A percentile compares a stretch with the other conserved stretches of the same genome.
Conservation (phyloP, 176 grass and related monocot species). For the Coix lacrymajobi region DNA sequence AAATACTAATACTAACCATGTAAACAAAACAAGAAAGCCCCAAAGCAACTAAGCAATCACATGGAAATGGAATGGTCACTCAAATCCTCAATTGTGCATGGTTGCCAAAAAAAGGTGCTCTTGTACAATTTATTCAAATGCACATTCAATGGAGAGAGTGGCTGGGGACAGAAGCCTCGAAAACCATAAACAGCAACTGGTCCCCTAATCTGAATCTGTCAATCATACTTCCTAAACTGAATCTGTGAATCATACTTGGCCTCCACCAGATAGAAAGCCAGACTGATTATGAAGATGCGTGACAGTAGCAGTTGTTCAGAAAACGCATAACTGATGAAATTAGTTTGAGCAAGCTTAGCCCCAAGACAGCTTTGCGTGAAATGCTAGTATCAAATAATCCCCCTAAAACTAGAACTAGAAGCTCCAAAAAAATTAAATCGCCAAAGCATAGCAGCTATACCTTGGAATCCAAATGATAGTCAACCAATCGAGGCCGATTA, state of each 20-base stretch:
- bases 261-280: not conserved
- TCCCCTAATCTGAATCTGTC: not conserved
- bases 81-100: not conserved
- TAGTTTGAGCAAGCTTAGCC: too few species aligned
- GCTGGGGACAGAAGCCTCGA: too few species aligned
- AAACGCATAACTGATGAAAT: not conserved
- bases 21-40: too few species aligned
- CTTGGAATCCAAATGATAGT: not conserved
- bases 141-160: not conserved
- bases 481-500: not conserved
- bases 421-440: too few species aligned
- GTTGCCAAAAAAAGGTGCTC: not conserved
- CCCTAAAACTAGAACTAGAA: not conserved
- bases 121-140: not conserved
- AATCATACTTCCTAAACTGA: not conserved
- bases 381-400: not conserved
- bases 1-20: too few species aligned
- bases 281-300: not conserved
- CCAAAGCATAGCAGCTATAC: not conserved
- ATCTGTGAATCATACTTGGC: not conserved
- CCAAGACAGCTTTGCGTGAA: too few species aligned
- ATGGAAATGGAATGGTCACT: not conserved
- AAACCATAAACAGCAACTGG: not conserved
- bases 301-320: not conserved
- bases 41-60: not conserved